Conservation (phyloP, 2,329 filamentous ascomycete species). For the Rutstroemia sp. region DNA sequence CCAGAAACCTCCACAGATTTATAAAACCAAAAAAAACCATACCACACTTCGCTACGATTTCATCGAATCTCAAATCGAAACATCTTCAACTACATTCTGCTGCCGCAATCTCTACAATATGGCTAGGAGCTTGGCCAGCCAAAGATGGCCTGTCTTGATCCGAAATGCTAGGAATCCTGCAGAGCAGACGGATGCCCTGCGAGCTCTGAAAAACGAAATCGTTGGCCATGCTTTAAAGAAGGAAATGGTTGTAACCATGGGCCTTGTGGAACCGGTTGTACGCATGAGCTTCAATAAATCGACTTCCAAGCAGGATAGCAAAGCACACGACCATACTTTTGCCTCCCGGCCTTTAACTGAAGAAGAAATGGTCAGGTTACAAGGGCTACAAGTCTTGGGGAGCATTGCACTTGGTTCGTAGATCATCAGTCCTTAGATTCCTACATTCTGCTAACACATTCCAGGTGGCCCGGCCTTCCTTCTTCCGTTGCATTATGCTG, state of each 20-base stretch:
- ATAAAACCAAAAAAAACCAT: neutral
- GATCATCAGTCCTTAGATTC: neutral
- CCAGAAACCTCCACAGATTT: neutral
- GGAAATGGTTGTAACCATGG: constrained; percentile 65
- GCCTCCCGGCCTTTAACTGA: constrained; percentile 39
- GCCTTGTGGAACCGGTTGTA: constrained; percentile 57
- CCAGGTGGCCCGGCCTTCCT: constrained; percentile 76
- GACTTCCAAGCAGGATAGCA: constrained; percentile 37
- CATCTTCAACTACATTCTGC: neutral
- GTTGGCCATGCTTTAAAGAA: constrained; percentile 86
- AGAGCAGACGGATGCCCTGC: constrained; percentile 55
- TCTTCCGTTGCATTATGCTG: constrained; percentile 61
- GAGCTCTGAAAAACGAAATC: constrained; percentile 77
- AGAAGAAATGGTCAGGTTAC: constrained; percentile 62
- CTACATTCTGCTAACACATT: constrained; percentile 11
- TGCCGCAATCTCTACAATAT: neutral
- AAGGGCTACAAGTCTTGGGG: constrained; percentile 77
- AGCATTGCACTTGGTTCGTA: constrained; percentile 74
- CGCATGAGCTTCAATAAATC: constrained; percentile 39
- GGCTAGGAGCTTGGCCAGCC: constrained; percentile 7
- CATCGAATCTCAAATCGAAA: neutral
- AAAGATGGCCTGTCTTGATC: constrained; percentile 46
- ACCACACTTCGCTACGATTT: neutral
- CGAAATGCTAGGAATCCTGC: constrained; percentile 43
- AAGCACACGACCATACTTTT: constrained; percentile 40